phyloP scores from a whole-genome alignment of 305 asterid species.

The Fraxinus greggii region DNA sequence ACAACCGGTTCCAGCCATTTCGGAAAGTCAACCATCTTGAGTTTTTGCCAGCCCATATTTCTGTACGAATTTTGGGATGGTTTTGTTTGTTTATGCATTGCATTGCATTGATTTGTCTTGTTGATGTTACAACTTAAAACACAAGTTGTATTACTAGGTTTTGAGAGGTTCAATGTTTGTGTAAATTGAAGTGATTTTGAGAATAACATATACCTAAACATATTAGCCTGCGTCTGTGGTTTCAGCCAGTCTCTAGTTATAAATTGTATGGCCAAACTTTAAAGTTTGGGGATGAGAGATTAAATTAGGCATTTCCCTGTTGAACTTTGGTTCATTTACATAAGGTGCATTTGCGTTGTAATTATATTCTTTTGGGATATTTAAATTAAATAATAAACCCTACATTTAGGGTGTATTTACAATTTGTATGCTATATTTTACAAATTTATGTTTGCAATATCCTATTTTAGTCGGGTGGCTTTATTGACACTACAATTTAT shows the following conservation, averaged over 20 bases:
- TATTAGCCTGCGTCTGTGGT: background rate
- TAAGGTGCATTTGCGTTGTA: background rate
- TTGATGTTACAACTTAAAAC: background rate
- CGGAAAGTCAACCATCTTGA: conserved; percentile 44
- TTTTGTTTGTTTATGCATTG: background rate
- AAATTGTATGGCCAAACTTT: background rate
- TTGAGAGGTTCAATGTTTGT: background rate
- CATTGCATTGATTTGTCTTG: background rate
- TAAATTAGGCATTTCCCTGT: background rate
- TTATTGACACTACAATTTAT: background rate
- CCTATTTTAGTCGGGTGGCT: background rate
- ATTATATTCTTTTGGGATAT: background rate
- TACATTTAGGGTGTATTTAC: background rate
- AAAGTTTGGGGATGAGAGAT: background rate
- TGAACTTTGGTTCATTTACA: background rate
- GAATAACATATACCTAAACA: background rate
- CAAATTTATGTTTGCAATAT: background rate
- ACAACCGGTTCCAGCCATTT: conserved; percentile 41
- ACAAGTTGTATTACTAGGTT: background rate
- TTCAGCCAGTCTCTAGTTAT: background rate
- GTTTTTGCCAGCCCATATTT: background rate
- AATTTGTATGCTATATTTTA: no score
- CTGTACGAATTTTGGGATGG: background rate
- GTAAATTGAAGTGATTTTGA: background rate
- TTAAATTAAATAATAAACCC: background rate